phyloP scores from a whole-genome alignment of 2,329 filamentous ascomycete genomes.

The Metarhizium guizhouense region DNA sequence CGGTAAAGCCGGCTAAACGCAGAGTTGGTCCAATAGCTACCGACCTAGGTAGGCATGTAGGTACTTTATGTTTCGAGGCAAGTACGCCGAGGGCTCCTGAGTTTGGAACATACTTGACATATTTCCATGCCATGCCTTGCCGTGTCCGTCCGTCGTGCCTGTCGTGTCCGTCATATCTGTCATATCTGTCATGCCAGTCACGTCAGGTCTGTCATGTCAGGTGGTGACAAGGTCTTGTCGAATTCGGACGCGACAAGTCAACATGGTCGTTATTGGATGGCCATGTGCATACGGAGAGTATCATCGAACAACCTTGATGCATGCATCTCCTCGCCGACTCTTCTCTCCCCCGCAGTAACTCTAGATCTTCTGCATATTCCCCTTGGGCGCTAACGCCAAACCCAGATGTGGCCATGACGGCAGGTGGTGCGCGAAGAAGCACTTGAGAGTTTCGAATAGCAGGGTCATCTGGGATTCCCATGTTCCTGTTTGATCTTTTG shows the following conservation, averaged over 20 bases:
- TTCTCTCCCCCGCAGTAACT: neutral
- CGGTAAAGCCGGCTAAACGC: too few relatives aligned
- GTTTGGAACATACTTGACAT: neutral
- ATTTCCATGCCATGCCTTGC: neutral
- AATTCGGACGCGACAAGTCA: neutral
- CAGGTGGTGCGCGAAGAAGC: neutral
- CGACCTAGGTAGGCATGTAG: too few relatives aligned
- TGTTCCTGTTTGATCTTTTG: neutral
- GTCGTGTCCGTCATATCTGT: too few relatives aligned
- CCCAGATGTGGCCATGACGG: neutral
- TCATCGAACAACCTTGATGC: neutral
- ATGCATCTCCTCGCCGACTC: neutral
- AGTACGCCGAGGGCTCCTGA: neutral
- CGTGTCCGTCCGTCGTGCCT: neutral
- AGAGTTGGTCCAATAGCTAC: too few relatives aligned
- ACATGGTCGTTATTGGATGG: neutral
- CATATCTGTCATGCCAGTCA: neutral
- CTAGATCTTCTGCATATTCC: neutral
- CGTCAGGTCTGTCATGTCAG: neutral
- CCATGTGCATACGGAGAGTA: neutral
- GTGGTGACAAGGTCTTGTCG: neutral
- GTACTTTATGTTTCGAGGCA: neutral
- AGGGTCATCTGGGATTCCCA: neutral
- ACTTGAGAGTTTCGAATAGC: neutral
- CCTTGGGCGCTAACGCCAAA: neutral